phyloP scores from a whole-genome alignment of 768 basidiomycete species.

The Gelatoporia subvermispora region DNA sequence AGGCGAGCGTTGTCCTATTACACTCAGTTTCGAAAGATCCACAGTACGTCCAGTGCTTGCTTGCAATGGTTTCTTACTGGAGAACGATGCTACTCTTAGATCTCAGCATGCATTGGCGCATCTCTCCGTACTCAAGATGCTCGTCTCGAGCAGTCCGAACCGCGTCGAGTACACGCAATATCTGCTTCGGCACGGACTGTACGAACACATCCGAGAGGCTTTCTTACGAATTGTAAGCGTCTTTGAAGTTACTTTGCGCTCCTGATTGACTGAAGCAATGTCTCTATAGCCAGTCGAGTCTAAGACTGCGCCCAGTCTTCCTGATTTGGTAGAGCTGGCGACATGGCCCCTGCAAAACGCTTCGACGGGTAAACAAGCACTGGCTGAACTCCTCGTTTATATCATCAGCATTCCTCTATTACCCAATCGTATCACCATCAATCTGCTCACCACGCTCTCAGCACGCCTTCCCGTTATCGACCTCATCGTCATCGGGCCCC shows the following conservation, averaged over 20 bases:
- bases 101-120: constrained; percentile 41
- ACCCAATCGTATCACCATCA: constrained; percentile 66
- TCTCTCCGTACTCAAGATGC: constrained; percentile 44
- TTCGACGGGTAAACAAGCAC: constrained; percentile 26
- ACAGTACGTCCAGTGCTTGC: constrained; percentile 36
- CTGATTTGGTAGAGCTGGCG: constrained; percentile 42
- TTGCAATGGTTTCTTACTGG: background rate
- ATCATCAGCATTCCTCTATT: constrained; percentile 75
- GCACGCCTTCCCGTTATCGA: constrained; percentile 54
- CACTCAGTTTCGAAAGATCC: constrained; percentile 44
- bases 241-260: background rate
- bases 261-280: background rate
- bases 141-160: constrained; percentile 31
- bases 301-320: constrained; percentile 50
- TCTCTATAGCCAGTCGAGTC: constrained; percentile 47
- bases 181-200: constrained; percentile 43
- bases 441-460: constrained; percentile 59
- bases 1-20: constrained; percentile 45
- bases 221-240: constrained; percentile 51
- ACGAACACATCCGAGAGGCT: constrained; percentile 35
- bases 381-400: constrained; percentile 40
- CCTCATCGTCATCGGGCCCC: constrained; percentile 28
- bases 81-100: constrained; percentile 31
- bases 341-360: constrained; percentile 35
- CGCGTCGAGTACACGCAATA: constrained; percentile 37